Evolutionary conservation across 768 basidiomycete species (phyloP).

Genomic region (Tricholomella constricta): DNA sequence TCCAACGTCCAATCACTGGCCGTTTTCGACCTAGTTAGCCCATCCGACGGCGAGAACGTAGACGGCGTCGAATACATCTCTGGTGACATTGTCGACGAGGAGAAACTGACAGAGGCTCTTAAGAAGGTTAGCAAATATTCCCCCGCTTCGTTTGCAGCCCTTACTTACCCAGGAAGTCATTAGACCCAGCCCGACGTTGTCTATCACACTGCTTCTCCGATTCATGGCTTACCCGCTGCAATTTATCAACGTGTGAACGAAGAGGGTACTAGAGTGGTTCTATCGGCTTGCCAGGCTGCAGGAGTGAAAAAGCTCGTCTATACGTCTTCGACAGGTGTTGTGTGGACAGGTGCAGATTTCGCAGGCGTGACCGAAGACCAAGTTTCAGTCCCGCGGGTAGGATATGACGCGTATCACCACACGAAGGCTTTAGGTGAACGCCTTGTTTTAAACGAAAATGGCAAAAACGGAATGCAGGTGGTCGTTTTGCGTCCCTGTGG

Average conservation of each 20-base stretch:
- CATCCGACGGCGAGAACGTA: conserved; percentile 42
- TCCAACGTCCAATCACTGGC: conserved; percentile 44
- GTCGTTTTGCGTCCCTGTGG: conserved; percentile 54
- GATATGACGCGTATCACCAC: conserved; percentile 52
- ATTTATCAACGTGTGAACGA: conserved; percentile 55
- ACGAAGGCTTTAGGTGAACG: conserved; percentile 56
- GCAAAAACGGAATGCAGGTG: conserved; percentile 44
- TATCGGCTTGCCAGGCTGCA: conserved; percentile 40
- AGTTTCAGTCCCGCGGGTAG: conserved; percentile 39
- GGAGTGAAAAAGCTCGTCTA: conserved; percentile 52
- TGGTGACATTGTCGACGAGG: conserved; percentile 50
- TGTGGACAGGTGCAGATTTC: conserved; percentile 47
- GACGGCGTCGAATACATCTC: conserved; percentile 39
- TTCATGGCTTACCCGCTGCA: conserved; percentile 37
- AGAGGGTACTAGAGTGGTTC: conserved; percentile 46
- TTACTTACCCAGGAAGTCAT: conserved; percentile 9
- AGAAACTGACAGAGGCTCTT: conserved; percentile 41
- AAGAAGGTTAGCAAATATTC: conserved; percentile 32
- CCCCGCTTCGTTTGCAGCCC: not conserved
- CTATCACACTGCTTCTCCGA: conserved; percentile 57
- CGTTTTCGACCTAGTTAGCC: conserved; percentile 53
- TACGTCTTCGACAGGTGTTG: conserved; percentile 52
- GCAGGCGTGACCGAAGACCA: conserved; percentile 53
- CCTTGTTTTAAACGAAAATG: conserved; percentile 50
- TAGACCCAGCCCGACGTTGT: conserved; percentile 41